Base-by-base conservation (phyloP, 352 stramenopile genomes). In the Phytopythium vexans region DNA sequence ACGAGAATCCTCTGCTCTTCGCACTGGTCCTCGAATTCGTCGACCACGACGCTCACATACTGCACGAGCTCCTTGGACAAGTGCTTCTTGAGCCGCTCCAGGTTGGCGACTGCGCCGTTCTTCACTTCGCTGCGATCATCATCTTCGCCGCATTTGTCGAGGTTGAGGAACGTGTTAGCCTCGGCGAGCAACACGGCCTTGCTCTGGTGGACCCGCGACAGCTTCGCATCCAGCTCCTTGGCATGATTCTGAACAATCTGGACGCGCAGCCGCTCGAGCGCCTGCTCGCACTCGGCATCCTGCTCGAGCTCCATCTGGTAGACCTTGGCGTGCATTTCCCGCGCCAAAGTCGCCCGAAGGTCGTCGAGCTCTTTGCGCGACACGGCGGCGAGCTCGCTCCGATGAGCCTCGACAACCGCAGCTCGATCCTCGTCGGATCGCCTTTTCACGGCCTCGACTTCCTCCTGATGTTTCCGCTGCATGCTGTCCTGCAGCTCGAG, bases 1-100 rank as follows among this genome's bases (percentile, higher is more conserved):
- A 86, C 62, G 1, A 87, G 51, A 27, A 87, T 79, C 0, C 54
- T 49, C 40, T 88, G 74, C 44, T 88, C 74, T 12, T 83, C 77
- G 1, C 55, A 60, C 27, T 84, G 58, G 36, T 87, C 74, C 27
- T 87, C 71, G 55, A 88, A 86, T 38, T 89, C 78, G 0, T 52
- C 38, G 6, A 85, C 49, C 35, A 89, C 69, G 8, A 70, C 55
- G 15, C 62, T 51, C 3, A 89, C 72, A 16, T 80, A 68, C 41
- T 78, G 70, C 5, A 60, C 62, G 15, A 89, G 42, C 21, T 86
- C 74, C 6, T 58, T 70, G 10, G 68, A 70, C 27, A 88, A 56
- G 3, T 87, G 72, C 6, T 68, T 61, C 34, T 71, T 67, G 5
- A 89, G 48, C 10, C 82, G 60, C 0, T 59, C 56, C 21, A 87